Conservation (phyloP, 169 alveolate genomes). For the Fabrea salina region DNA sequence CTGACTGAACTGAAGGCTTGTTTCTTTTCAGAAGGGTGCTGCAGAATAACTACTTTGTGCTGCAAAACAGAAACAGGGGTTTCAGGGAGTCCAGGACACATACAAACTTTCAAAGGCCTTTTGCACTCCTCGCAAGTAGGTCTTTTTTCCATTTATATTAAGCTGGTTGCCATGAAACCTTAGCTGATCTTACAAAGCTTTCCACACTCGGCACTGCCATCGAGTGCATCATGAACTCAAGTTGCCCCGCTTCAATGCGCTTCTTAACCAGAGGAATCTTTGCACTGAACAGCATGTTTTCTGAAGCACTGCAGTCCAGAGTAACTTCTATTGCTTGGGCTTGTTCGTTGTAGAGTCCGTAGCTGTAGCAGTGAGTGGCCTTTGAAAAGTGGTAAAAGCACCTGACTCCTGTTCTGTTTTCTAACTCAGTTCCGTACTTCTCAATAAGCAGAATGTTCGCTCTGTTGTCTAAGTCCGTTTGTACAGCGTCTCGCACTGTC, state of each 20-base stretch:
- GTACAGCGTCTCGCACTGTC: conserved; percentile 66
- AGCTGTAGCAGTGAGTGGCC: conserved; percentile 46
- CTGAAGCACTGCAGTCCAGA: conserved; percentile 40
- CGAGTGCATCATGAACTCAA: conserved; percentile 47
- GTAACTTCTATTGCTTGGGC: conserved; percentile 35
- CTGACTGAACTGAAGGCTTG: conserved; percentile 6
- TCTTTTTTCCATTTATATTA: background rate
- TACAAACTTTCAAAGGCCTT: conserved; percentile 1
- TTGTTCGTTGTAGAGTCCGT: conserved; percentile 45
- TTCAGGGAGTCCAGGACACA: conserved; percentile 8
- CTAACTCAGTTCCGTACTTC: conserved; percentile 53
- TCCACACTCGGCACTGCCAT: conserved; percentile 40
- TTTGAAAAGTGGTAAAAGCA: conserved; percentile 52
- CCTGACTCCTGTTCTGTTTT: conserved; percentile 36
- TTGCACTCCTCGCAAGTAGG: no score
- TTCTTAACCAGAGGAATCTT: conserved; percentile 7
- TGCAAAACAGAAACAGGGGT: background rate
- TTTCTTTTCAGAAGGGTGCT: background rate
- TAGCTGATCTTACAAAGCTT: background rate
- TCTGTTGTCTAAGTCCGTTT: conserved; percentile 70
- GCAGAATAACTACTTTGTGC: background rate
- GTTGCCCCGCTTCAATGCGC: conserved; percentile 41
- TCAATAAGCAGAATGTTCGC: conserved; percentile 43
- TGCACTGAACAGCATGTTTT: conserved; percentile 40
- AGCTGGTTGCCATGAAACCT: background rate